phyloP scores from a whole-genome alignment of 2,329 filamentous ascomycete genomes.

The Pseudopithomyces maydicus region DNA sequence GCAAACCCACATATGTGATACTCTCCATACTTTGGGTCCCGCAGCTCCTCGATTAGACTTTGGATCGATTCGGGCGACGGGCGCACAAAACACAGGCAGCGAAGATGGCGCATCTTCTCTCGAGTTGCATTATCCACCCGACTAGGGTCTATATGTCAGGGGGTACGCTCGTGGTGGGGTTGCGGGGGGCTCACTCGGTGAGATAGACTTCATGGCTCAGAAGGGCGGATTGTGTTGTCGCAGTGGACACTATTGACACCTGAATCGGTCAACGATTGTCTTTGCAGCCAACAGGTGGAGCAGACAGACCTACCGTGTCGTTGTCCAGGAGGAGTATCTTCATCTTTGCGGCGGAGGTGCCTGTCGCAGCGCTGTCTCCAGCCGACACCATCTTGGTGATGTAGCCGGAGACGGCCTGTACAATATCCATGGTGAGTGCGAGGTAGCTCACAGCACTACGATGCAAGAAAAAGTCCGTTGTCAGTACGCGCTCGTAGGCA shows the following conservation, averaged over 20 bases:
- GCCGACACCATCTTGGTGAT: conserved; percentile 93
- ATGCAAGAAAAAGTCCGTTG: background rate
- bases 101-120: conserved; percentile 97
- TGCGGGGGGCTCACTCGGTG: conserved; percentile 66
- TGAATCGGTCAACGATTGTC: conserved; percentile 37
- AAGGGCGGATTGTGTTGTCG: conserved; percentile 91
- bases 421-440: conserved; percentile 77
- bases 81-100: conserved; percentile 90
- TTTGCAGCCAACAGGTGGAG: conserved; percentile 29
- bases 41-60: conserved; percentile 89
- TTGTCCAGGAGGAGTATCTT: conserved; percentile 94
- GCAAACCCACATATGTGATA: conserved; percentile 76
- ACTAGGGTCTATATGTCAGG: conserved; percentile 41
- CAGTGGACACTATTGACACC: conserved; percentile 91
- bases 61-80: conserved; percentile 93
- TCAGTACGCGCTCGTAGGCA: background rate
- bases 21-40: conserved; percentile 96
- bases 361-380: conserved; percentile 71
- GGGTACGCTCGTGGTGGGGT: conserved; percentile 2
- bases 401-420: conserved; percentile 91
- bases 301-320: conserved; percentile 73
- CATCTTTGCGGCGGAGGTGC: conserved; percentile 84
- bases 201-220: conserved; percentile 98
- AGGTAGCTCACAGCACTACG: background rate
- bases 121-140: conserved; percentile 86